phyloP scores from a whole-genome alignment of 1,284 basidiomycete genomes.

The Rhodotorula mucilaginosa region DNA sequence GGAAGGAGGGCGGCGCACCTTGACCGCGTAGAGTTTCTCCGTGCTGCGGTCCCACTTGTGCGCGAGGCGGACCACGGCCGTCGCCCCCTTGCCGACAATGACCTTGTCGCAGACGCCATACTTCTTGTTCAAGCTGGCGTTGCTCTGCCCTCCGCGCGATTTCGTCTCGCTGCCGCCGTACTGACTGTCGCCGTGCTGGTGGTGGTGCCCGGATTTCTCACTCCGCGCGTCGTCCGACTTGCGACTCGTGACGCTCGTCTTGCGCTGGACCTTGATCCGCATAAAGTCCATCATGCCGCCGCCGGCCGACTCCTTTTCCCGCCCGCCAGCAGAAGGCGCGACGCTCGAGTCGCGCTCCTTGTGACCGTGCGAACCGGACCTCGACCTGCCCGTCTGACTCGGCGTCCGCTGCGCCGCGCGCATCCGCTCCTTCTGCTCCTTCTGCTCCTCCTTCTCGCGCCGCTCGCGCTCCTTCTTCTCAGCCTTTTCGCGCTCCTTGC shows the following conservation, averaged over 20 bases:
- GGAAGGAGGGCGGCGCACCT: constrained; percentile 58
- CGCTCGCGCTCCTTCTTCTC: constrained; percentile 15
- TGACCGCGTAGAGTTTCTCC: constrained; percentile 98
- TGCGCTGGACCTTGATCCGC: constrained; percentile 40
- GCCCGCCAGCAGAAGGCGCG: neutral
- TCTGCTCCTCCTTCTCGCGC: constrained; percentile 13
- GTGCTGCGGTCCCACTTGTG: constrained; percentile 98
- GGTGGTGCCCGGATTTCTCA: constrained; percentile 18
- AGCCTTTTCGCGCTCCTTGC: constrained; percentile 14
- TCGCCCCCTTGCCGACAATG: constrained; percentile 96
- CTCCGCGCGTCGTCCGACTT: constrained; percentile 40
- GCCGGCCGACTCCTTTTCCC: constrained; percentile 20
- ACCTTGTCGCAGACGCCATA: constrained; percentile 97
- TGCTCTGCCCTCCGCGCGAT: constrained; percentile 20
- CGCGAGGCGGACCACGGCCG: constrained; percentile 89
- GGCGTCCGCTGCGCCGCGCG: constrained; percentile 13
- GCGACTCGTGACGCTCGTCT: constrained; percentile 31
- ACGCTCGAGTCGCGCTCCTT: constrained; percentile 2
- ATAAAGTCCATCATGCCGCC: constrained; percentile 40
- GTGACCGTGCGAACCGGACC: constrained; percentile 9
- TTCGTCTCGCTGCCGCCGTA: constrained; percentile 36
- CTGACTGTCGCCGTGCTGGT: constrained; percentile 17
- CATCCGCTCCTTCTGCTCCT: constrained; percentile 18
- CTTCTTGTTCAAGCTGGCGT: constrained; percentile 61
- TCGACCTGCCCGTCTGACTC: constrained; percentile 20